Evolutionary conservation across 2,329 filamentous ascomycete species (phyloP), one percentile per base, ranked within the genome.

Genomic region (Fragosphaeria purpurea): DNA sequence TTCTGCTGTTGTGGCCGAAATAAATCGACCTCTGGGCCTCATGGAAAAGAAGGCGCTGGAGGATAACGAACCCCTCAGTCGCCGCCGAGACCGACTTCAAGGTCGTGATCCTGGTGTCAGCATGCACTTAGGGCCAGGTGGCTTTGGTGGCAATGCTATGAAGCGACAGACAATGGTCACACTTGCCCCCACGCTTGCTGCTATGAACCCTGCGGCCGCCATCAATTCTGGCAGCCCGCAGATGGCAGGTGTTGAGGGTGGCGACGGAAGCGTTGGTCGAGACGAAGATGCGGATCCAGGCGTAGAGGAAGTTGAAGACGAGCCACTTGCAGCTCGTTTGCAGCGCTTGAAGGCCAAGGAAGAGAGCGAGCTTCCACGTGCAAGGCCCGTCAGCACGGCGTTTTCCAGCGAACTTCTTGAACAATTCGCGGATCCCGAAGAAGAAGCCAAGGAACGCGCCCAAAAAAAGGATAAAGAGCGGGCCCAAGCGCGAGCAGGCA

Each of bases 31-130:
- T 0, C 65, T 88, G 5, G 87, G 87, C 5, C 66, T 93, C 50
- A 83, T 93, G 72, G 86, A 94, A 62, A 82, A 80, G 59, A 82
- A 88, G 44, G 85, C 94, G 53, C 70, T 93, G 57, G 93, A 98
- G 63, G 93, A 98, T 60, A 93, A 89, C 50, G 93, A 97, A 63
- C 90, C 93, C 0, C 72, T 96, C 22, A 89, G 85, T 59, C 76
- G 76, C 40, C 83, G 90, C 3, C 81, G 87, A 45, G 85, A 84
- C 41, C 77, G 90, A 50, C 73, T 96, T 6, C 77, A 83, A 42
- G 87, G 86, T 39, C 73, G 77, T 12, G 70, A 73, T 42, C 66
- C 68, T 0, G 63, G 69, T 6, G 63, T 62, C 5, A 54, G 55
- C 50, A 53, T 62, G 47, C 62, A 61, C 30, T 59, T 67, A 6